Base-by-base conservation (phyloP, 2,329 filamentous ascomycete species). In the Dactylellina leptospora region DNA sequence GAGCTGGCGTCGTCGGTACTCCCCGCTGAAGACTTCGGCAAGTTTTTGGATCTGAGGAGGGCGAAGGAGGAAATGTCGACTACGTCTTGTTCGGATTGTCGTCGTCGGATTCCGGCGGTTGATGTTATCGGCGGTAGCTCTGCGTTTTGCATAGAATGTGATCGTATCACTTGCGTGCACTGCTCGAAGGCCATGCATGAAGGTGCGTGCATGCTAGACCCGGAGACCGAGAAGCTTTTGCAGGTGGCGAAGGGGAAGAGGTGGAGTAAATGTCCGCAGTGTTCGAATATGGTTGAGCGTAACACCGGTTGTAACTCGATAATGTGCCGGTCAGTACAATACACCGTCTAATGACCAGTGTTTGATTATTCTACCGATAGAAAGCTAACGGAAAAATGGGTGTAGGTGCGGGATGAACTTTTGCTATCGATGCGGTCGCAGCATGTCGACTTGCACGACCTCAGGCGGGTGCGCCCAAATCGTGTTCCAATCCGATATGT, bases 251-350 rank as follows among this genome's bases (percentile, higher is more conserved):
- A 73, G 33, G 62, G 62, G 13, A 66, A 73, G 45, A 73, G 61
- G 33, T 73, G 69, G 69, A 66, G 62, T 48, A 68, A 68, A 48
- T 73, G 69, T 18, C 69, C 69, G 1, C 55, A 48, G 25, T 73
- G 69, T 50, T 66, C 60, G 1, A 73, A 73, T 23, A 73, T 73
- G 69, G 69, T 73, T 6, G 61, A 73, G 58, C 42, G 61, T 33
- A 73, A 66, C 48, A 61, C 61, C 3, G 69, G 69, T 1, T 73
- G 69, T 40, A 68, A 73, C 40, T 61, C 54, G 5, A 73, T 73
- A 33, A 54, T 68, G 54, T 73, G 68, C 18, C 59, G 68, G 68
- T 72, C 28, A 25, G 68, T 47, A 2, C 25, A 22, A 20, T 30
- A 28, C 30, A n/a, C n/a, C n/a, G n/a, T n/a, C n/a, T n/a, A n/a